Percentiles rank a stretch among this genome's conserved stretches.
Conservation (phyloP, 176 grass and related monocot genomes). For the Saccharum spontaneum region DNA sequence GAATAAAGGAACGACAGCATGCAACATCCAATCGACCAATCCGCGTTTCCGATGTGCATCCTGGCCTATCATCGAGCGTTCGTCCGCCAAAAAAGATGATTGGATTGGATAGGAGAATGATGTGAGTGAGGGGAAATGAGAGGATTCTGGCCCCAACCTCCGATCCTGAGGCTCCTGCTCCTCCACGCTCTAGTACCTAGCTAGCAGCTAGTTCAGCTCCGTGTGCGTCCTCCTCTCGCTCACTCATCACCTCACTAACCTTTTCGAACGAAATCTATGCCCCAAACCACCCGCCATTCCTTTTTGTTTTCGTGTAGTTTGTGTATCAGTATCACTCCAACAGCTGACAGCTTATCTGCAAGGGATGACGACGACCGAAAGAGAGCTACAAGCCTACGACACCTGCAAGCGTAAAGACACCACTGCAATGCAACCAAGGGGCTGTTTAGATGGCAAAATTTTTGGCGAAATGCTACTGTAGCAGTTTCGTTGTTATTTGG, state of each 20-base stretch:
- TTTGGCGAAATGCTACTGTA: too few species aligned
- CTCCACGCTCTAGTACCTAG: too few species aligned
- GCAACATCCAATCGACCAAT: constrained; percentile 20
- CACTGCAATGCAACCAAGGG: neutral
- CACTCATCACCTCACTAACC: neutral
- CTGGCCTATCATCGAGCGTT: neutral
- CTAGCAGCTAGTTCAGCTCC: neutral
- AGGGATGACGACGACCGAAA: constrained; percentile 1
- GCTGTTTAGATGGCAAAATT: too few species aligned
- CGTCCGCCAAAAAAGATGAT: neutral
- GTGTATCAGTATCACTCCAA: neutral
- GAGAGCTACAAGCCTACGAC: neutral
- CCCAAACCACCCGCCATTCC: neutral
- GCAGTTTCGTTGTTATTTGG: too few species aligned
- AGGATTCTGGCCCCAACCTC: neutral
- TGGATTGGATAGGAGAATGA: neutral
- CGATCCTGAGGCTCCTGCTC: neutral
- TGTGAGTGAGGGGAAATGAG: neutral
- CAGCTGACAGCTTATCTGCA: neutral
- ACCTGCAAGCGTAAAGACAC: neutral
- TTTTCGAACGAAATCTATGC: neutral
- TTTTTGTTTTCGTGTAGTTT: neutral
- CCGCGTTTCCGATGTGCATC: neutral
- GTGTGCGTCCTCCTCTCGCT: neutral
- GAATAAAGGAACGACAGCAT: neutral